Percentiles rank a stretch among this genome's conserved stretches.
Conservation (phyloP, 139 green algal species). For the Klebsormidium nitens region DNA sequence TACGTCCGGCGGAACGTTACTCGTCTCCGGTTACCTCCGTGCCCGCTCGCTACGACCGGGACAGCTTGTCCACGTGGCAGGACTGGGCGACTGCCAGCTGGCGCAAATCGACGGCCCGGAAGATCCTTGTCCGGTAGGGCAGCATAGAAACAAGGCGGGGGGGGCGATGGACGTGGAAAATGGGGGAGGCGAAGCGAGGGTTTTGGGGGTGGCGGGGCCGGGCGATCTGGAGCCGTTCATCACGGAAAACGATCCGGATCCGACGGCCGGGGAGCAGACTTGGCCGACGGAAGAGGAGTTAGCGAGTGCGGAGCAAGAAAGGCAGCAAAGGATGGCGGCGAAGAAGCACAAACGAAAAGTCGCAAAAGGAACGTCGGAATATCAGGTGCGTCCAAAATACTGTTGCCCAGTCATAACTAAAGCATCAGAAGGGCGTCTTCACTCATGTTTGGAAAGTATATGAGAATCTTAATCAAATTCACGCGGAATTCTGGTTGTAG, state of each 20-base stretch:
- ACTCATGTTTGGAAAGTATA: no score
- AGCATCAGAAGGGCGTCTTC: no score
- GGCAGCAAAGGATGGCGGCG: constrained; percentile 34
- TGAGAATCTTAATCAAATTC: no score
- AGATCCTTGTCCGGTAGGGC: constrained; percentile 22
- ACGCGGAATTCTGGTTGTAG: no score
- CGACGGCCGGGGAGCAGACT: constrained; percentile 57
- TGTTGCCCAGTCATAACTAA: no score
- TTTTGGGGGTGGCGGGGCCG: constrained; percentile 11
- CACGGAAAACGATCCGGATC: constrained; percentile 22
- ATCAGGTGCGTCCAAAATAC: constrained; percentile 63
- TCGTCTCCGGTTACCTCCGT: background rate
- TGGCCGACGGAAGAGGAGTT: constrained; percentile 88
- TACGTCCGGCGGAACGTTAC: background rate
- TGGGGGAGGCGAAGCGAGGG: background rate
- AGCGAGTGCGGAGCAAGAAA: constrained; percentile 25
- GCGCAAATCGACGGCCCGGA: constrained; percentile 22
- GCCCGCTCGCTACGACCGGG: background rate
- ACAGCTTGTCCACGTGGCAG: constrained; percentile 16
- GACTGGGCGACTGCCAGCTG: constrained; percentile 33
- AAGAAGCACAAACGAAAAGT: no score
- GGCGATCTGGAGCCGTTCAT: constrained; percentile 15
- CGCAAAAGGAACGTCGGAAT: constrained; percentile 79
- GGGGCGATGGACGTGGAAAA: background rate
- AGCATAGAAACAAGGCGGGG: background rate